These are phyloP conservation scores for Phaeophleospora eucalypticola DNA, from an alignment of 2,329 filamentous ascomycete species.

Conservation along the genomic window DNA sequence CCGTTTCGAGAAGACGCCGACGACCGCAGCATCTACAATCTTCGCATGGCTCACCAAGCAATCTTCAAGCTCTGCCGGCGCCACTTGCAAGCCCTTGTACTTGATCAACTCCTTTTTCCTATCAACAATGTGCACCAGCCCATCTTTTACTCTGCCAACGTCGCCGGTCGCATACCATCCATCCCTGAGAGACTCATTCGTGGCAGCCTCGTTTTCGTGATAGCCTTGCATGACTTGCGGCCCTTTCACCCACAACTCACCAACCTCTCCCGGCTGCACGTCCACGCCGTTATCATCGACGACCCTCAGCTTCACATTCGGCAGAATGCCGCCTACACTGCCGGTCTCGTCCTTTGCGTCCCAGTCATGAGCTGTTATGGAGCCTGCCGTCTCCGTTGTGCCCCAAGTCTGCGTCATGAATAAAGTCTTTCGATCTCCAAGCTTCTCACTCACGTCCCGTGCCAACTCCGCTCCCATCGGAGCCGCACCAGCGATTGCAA, in stretches of 20 bases:
- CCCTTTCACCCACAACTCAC: constrained; percentile 7
- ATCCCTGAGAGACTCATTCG: constrained; percentile 16
- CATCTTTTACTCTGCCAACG: constrained; percentile 28
- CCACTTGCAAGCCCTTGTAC: constrained; percentile 37
- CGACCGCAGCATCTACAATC: constrained; percentile 73
- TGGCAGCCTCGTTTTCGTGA: constrained; percentile 6
- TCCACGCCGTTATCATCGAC: constrained; percentile 8
- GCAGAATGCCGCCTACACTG: constrained; percentile 9
- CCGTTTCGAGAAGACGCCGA: constrained; percentile 49
- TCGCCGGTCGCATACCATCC: constrained; percentile 38
- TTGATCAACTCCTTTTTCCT: constrained; percentile 39
- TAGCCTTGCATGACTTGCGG: constrained; percentile 9
- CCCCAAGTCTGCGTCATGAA: constrained; percentile 52
- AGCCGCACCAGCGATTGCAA: constrained; percentile 33
- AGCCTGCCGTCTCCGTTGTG: constrained; percentile 52
- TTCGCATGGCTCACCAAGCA: constrained; percentile 50
- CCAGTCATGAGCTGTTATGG: constrained; percentile 37
- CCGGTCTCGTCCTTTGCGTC: constrained; percentile 5
- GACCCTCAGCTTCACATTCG: constrained; percentile 6
- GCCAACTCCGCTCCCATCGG: constrained; percentile 13
- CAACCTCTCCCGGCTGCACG: constrained; percentile 3
- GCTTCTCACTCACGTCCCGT: constrained; percentile 8
- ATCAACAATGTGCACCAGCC: constrained; percentile 34
- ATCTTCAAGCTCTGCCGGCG: constrained; percentile 28
- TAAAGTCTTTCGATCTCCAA: constrained; percentile 7